A percentile compares a stretch with the other conserved stretches of the same genome.
Evolutionary conservation across 2,329 filamentous ascomycete genomes (phyloP).

Genomic region (Talaromyces albobiverticillius): DNA sequence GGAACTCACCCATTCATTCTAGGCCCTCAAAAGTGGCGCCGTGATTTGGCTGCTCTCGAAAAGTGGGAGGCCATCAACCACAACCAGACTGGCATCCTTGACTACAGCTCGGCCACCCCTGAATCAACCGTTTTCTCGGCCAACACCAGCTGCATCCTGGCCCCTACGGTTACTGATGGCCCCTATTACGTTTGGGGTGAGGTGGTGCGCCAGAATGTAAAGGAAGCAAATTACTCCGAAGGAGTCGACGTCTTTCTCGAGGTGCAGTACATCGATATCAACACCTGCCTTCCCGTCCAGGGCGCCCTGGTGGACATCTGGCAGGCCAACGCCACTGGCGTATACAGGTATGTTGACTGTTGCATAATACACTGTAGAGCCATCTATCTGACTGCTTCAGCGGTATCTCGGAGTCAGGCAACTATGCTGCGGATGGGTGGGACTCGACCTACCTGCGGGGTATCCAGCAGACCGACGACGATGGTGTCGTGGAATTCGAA

Average conservation of each 20-base stretch:
- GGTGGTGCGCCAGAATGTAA: conserved; percentile 40
- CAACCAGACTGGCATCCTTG: conserved; percentile 33
- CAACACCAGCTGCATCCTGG: conserved; percentile 44
- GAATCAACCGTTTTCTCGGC: conserved; percentile 36
- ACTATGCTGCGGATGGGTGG: conserved; percentile 21
- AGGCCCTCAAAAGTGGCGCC: conserved; percentile 25
- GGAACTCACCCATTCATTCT: neutral
- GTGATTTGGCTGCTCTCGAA: conserved; percentile 35
- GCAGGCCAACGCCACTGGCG: conserved; percentile 48
- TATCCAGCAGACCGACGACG: conserved; percentile 44
- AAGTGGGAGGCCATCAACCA: conserved; percentile 39
- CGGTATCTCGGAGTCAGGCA: conserved; percentile 9
- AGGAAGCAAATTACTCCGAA: conserved; percentile 29
- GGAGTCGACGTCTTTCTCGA: conserved; percentile 46
- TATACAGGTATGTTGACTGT: conserved; percentile 31
- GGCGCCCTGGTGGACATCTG: conserved; percentile 45
- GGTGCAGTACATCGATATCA: conserved; percentile 47
- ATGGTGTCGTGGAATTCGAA: conserved; percentile 50
- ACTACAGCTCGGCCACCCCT: conserved; percentile 23
- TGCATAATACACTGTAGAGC: neutral
- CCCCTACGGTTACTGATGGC: conserved; percentile 44
- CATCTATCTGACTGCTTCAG: conserved; percentile 11
- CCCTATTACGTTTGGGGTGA: conserved; percentile 48
- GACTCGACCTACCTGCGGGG: conserved; percentile 50
- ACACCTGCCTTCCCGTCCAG: conserved; percentile 41